Percentiles rank a stretch among this genome's conserved stretches.
Evolutionary conservation across 148 eudicot species (phyloP).

Genomic region (Cornus suecica): DNA sequence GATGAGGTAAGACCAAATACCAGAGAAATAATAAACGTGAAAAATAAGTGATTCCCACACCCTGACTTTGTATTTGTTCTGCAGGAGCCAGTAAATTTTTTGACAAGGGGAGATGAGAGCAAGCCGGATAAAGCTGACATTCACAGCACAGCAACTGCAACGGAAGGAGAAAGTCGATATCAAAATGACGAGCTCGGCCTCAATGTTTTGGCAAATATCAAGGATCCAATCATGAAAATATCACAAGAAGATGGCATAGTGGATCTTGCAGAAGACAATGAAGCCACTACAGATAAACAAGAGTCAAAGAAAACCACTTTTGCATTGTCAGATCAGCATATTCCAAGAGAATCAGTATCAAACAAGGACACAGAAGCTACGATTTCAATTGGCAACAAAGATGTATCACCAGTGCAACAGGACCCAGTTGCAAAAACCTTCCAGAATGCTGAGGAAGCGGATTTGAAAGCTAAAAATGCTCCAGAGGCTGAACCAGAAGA

Average conservation of each 20-base stretch:
- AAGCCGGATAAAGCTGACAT: constrained; percentile 15
- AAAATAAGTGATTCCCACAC: not conserved
- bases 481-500: constrained; percentile 14
- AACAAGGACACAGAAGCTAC: constrained; percentile 13
- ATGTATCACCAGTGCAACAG: constrained; percentile 7
- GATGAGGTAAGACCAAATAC: constrained; percentile 24
- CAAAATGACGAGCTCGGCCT: constrained; percentile 12
- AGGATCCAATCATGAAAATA: constrained; percentile 12
- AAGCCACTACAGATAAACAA: constrained; percentile 14
- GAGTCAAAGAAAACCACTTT: constrained; percentile 13
- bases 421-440: constrained; percentile 6
- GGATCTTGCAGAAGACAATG: constrained; percentile 6
- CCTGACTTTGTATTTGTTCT: constrained; percentile 6
- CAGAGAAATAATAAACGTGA: not conserved
- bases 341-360: constrained; percentile 11
- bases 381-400: constrained; percentile 7
- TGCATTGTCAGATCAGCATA: constrained; percentile 18
- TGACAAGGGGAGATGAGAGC: not conserved
- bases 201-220: constrained; percentile 14
- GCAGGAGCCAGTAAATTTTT: constrained; percentile 25
- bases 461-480: constrained; percentile 10
- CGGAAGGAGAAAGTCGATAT: constrained; percentile 16
- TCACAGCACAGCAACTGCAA: constrained; percentile 9
- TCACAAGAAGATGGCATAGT: constrained; percentile 10
- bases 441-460: constrained; percentile 6